These are phyloP conservation scores for Lycium ferocissimum DNA, from an alignment of 257 asterid species.

Conservation along the genomic window DNA sequence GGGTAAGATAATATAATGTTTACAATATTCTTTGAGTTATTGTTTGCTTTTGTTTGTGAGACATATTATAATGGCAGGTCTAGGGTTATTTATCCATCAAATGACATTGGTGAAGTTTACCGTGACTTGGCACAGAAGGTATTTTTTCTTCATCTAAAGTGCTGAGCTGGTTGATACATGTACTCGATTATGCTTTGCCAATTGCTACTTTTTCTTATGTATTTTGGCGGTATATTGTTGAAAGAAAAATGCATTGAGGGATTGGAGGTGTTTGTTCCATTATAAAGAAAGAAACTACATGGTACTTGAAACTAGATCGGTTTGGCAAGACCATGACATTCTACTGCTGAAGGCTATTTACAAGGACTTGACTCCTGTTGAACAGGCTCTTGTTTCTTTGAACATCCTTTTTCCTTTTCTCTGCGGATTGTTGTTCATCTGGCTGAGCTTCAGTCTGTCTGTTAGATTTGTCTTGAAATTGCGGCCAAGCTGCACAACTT, in stretches of 20 bases:
- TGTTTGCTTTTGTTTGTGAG: slow-evolving; percentile 29
- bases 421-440: slow-evolving; percentile 13
- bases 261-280: slow-evolving; percentile 10
- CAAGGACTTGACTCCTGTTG: slow-evolving; percentile 1
- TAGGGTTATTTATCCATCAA: slow-evolving; percentile 77
- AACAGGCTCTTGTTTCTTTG: slow-evolving; percentile 9
- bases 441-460: slow-evolving; percentile 15
- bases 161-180: neutral
- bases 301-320: neutral
- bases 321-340: neutral
- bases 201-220: neutral
- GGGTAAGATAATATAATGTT: slow-evolving; percentile 59
- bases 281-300: slow-evolving; percentile 15
- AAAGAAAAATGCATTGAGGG: neutral
- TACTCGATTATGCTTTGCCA: neutral
- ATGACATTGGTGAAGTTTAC: slow-evolving; percentile 76
- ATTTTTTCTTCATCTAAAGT: slow-evolving; percentile 32
- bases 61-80: slow-evolving; percentile 63
- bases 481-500: neutral
- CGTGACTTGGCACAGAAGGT: slow-evolving; percentile 81
- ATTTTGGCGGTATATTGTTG: neutral
- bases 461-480: neutral
- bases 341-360: slow-evolving; percentile 22
- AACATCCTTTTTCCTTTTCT: neutral
- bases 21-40: slow-evolving; percentile 13